Percentiles rank a stretch among this genome's conserved stretches.
Conservation (phyloP, 805 yeast genomes). For the Suhomyces vadensis region DNA sequence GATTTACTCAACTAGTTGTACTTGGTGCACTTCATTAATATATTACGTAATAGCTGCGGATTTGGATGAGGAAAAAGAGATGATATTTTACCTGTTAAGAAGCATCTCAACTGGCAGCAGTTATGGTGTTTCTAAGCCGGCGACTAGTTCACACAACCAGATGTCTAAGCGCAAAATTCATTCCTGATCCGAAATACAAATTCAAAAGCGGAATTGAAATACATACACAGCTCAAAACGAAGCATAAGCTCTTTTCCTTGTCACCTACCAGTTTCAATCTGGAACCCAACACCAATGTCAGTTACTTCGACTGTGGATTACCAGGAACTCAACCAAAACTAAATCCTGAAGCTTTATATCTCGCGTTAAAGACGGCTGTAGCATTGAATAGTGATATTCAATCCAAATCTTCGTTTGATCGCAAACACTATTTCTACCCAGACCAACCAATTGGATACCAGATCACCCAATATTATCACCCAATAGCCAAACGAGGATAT, state of each 20-base stretch:
- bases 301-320: conserved; percentile 79
- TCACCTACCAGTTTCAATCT: conserved; percentile 50
- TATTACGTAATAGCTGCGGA: no score
- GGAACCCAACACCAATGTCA: conserved; percentile 67
- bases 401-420: conserved; percentile 67
- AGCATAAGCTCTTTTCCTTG: conserved; percentile 72
- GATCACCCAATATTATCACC: conserved; percentile 84
- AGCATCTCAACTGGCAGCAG: no score
- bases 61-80: no score
- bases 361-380: conserved; percentile 71
- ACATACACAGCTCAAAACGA: conserved; percentile 83
- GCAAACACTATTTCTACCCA: conserved; percentile 94
- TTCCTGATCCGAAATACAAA: conserved; percentile 20
- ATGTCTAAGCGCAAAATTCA: conserved; percentile 1
- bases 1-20: no score
- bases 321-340: conserved; percentile 92
- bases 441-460: conserved; percentile 98
- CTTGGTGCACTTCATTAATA: no score
- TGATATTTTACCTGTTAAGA: no score
- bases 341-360: conserved; percentile 69
- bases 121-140: background rate
- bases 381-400: conserved; percentile 66
- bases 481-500: conserved; percentile 71
- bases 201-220: conserved; percentile 89
- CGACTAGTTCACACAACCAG: background rate